Evolutionary conservation across 1,284 basidiomycete species (phyloP).

Genomic region (Tilletia indica): DNA sequence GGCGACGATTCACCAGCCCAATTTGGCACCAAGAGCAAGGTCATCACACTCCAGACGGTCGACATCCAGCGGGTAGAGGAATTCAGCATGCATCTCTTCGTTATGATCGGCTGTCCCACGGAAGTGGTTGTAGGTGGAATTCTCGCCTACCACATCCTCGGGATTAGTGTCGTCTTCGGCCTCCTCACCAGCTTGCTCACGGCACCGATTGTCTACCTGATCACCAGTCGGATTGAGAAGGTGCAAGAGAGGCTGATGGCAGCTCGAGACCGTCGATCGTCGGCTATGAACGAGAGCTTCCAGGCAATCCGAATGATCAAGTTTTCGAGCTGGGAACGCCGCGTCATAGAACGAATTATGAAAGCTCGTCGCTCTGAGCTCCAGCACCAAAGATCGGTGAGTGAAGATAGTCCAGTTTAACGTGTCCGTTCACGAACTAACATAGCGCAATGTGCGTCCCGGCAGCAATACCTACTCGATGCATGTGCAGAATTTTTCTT

Average conservation of each 20-base stretch:
- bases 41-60: conserved; percentile 33
- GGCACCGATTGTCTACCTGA: conserved; percentile 28
- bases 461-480: conserved; percentile 19
- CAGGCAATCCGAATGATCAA: conserved; percentile 43
- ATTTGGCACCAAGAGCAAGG: conserved; percentile 31
- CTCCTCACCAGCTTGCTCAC: conserved; percentile 28
- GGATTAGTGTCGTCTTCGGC: conserved; percentile 37
- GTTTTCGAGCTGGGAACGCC: conserved; percentile 41
- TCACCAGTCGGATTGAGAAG: not conserved
- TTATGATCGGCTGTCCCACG: not conserved
- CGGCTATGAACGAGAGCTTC: conserved; percentile 35
- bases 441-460: not conserved
- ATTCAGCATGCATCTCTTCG: conserved; percentile 24
- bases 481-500: conserved; percentile 9
- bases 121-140: conserved; percentile 32
- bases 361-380: conserved; percentile 29
- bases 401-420: not conserved
- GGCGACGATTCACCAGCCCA: conserved; percentile 22
- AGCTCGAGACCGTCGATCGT: conserved; percentile 33
- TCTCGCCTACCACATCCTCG: conserved; percentile 41
- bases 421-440: not conserved
- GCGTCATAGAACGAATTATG: conserved; percentile 28
- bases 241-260: conserved; percentile 26
- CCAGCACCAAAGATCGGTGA: conserved; percentile 18
- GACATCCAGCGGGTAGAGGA: conserved; percentile 27